A percentile compares a stretch with the other conserved stretches of the same genome.
Conservation (phyloP, 305 asterid genomes). For the Petunia hybrid region DNA sequence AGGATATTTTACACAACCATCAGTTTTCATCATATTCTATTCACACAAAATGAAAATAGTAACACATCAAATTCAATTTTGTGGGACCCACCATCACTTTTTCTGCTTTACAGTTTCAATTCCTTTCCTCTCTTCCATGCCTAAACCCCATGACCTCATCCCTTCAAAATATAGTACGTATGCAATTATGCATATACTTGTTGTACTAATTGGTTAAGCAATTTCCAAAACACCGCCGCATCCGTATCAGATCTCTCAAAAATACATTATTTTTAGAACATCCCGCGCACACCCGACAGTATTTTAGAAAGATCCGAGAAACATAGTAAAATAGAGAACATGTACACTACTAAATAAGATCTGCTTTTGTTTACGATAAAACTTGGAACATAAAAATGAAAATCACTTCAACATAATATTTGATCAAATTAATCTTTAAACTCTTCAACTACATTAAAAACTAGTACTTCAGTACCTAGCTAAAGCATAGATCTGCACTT, state of each 20-base stretch:
- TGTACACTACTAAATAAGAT: too few species aligned
- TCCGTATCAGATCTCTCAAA: not conserved
- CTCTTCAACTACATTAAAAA: too few species aligned
- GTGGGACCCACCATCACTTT: not conserved
- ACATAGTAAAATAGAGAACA: too few species aligned
- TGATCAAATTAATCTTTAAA: too few species aligned
- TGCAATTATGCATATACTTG: not conserved
- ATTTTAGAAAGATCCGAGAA: too few species aligned
- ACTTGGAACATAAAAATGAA: too few species aligned
- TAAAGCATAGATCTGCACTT: too few species aligned
- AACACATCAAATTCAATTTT: not conserved
- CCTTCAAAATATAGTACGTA: not conserved
- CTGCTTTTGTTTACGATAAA: too few species aligned
- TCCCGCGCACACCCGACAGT: too few species aligned
- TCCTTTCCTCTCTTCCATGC: not conserved
- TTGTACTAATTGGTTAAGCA: not conserved
- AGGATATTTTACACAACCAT: not conserved
- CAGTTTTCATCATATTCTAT: slow-evolving; percentile 12
- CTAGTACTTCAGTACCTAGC: not conserved
- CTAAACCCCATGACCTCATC: not conserved
- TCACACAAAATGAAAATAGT: not conserved
- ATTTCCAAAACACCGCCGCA: not conserved
- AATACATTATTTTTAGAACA: not conserved
- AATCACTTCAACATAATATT: too few species aligned
- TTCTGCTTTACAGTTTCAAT: not conserved